A percentile compares a stretch with the other conserved stretches of the same genome.
phyloP scores from a whole-genome alignment of 78 protist species.

The Cavenderia fasciculata region DNA sequence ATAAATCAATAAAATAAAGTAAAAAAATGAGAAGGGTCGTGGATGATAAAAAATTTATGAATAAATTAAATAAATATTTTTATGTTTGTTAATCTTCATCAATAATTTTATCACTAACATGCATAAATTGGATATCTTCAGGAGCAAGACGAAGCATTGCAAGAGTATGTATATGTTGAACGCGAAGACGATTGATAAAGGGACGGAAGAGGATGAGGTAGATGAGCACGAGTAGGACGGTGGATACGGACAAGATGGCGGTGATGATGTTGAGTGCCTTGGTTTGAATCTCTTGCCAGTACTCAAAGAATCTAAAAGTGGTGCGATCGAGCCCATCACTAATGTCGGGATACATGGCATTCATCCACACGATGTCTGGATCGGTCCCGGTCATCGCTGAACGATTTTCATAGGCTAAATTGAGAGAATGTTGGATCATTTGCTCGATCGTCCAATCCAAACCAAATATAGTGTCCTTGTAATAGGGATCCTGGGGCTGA shows the following conservation, averaged over 20 bases:
- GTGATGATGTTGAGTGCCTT: slow-evolving; percentile 5
- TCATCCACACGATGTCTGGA: slow-evolving; percentile 39
- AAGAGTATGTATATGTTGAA: slow-evolving; percentile 68
- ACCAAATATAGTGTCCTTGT: slow-evolving; percentile 1
- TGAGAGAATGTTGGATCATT: not conserved
- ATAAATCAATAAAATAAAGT: too few species aligned
- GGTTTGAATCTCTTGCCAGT: slow-evolving; percentile 9
- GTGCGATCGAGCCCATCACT: slow-evolving; percentile 39
- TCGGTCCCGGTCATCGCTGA: not conserved
- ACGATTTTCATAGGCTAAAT: not conserved
- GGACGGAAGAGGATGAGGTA: slow-evolving; percentile 27
- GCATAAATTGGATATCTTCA: slow-evolving; percentile 24
- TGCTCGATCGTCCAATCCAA: slow-evolving; percentile 44
- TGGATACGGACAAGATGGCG: not conserved
- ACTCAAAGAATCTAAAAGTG: slow-evolving; percentile 23
- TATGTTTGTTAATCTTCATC: slow-evolving; percentile 17
- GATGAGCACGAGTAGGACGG: slow-evolving; percentile 1
- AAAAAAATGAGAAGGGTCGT: too few species aligned
- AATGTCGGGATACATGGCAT: not conserved
- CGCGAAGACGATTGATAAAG: slow-evolving; percentile 25
- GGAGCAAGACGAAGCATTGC: slow-evolving; percentile 64
- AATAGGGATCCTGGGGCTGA: not conserved
- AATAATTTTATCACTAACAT: slow-evolving; percentile 57
- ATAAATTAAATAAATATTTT: too few species aligned
- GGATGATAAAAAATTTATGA: too few species aligned